Percentiles rank a stretch among this genome's conserved stretches.
Conservation (phyloP, 805 yeast species). For the Teunomyces lycoperdinae region DNA sequence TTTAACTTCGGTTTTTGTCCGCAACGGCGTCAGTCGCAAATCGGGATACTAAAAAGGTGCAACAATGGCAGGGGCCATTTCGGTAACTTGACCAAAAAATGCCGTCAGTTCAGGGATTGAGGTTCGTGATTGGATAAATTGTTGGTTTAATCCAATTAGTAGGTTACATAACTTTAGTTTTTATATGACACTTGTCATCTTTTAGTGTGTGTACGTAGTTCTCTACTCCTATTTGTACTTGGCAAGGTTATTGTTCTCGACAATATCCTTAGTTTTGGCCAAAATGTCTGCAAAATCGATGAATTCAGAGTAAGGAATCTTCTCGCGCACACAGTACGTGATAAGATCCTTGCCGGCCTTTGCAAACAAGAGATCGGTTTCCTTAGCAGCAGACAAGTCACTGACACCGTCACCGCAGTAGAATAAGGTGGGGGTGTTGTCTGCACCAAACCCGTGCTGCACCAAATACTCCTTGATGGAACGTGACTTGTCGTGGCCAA, state of each 20-base stretch:
- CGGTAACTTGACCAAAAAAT: background rate
- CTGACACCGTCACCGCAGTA: conserved; percentile 98
- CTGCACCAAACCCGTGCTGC: conserved; percentile 23
- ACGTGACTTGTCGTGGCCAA: conserved; percentile 93
- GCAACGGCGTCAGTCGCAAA: no score
- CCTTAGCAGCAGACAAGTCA: conserved; percentile 92
- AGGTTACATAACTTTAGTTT: no score
- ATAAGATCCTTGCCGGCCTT: conserved; percentile 89
- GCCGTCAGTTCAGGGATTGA: background rate
- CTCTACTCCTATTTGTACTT: background rate
- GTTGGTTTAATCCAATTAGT: no score
- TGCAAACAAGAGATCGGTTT: conserved; percentile 90
- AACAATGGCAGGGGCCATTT: background rate
- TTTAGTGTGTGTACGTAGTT: background rate
- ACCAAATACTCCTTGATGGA: conserved; percentile 58
- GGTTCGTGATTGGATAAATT: no score
- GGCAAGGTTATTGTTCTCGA: conserved; percentile 21
- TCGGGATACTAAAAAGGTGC: no score
- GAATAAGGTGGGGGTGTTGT: conserved; percentile 59
- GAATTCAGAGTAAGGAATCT: conserved; percentile 83
- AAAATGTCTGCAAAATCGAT: conserved; percentile 73
- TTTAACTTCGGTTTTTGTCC: background rate
- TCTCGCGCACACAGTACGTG: conserved; percentile 74
- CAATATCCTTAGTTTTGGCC: conserved; percentile 52
- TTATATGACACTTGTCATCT: no score